phyloP scores from a whole-genome alignment of 2,329 filamentous ascomycete genomes.

The Fusarium papillatum region DNA sequence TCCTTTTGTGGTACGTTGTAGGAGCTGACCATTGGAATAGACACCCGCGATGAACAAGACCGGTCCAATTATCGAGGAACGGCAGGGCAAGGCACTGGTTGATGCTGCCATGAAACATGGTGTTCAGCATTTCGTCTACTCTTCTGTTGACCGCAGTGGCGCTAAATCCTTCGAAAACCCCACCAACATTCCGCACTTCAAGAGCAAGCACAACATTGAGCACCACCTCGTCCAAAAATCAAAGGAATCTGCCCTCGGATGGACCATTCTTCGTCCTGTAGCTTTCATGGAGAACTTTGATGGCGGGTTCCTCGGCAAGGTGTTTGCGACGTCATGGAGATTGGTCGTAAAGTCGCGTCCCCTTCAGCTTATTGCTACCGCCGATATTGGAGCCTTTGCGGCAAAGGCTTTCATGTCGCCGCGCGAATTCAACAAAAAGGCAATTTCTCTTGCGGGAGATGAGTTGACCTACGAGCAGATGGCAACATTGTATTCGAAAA shows the following conservation, averaged over 20 bases:
- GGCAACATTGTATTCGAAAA: not conserved
- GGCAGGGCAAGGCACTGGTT: constrained; percentile 69
- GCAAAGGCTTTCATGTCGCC: not conserved
- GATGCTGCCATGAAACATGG: constrained; percentile 66
- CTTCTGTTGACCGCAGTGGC: constrained; percentile 72
- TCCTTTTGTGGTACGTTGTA: not conserved
- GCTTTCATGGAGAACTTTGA: constrained; percentile 57
- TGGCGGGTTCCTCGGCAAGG: constrained; percentile 45
- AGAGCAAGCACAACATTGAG: constrained; percentile 71
- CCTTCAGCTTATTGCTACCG: constrained; percentile 17
- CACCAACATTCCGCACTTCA: constrained; percentile 72
- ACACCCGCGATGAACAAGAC: not conserved
- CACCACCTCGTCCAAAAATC: constrained; percentile 65
- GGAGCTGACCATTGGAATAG: not conserved
- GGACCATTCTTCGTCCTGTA: constrained; percentile 54
- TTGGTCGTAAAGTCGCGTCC: constrained; percentile 45
- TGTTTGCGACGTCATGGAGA: constrained; percentile 50
- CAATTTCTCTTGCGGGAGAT: not conserved
- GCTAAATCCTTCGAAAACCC: constrained; percentile 62
- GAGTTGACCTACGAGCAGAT: not conserved
- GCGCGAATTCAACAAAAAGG: not conserved
- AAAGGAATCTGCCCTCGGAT: constrained; percentile 46
- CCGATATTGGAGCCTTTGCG: not conserved
- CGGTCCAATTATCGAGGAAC: not conserved
- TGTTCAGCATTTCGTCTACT: constrained; percentile 72